phyloP scores from a whole-genome alignment of 495 filamentous ascomycete species.

The Elasticomyces elasticus region DNA sequence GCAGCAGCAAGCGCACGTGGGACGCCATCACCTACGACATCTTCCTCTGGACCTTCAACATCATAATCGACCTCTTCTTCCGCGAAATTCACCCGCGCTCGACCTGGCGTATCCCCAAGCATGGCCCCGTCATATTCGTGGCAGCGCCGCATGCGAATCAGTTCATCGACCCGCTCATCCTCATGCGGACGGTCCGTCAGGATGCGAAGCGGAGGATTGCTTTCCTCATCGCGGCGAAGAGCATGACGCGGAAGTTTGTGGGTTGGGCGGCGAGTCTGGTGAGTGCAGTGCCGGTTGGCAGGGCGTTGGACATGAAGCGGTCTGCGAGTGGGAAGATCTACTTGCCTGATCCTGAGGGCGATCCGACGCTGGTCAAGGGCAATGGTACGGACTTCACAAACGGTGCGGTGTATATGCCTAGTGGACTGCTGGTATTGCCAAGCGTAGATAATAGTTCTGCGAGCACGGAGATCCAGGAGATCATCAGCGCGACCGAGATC shows the following conservation, averaged over 20 bases:
- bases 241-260: conserved; percentile 78
- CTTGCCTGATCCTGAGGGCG: conserved; percentile 75
- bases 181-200: conserved; percentile 77
- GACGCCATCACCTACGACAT: conserved; percentile 50
- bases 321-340: conserved; percentile 72
- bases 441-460: conserved; percentile 67
- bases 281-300: conserved; percentile 78
- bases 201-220: conserved; percentile 82
- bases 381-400: conserved; percentile 72
- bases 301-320: conserved; percentile 81
- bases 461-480: conserved; percentile 68
- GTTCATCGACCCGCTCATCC: conserved; percentile 91
- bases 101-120: conserved; percentile 81
- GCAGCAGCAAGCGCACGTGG: not conserved
- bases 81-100: conserved; percentile 91
- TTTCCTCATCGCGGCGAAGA: conserved; percentile 89
- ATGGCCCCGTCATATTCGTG: conserved; percentile 87
- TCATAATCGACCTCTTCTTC: conserved; percentile 91
- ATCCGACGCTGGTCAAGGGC: conserved; percentile 77
- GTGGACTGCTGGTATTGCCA: conserved; percentile 79
- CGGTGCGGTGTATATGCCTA: conserved; percentile 56
- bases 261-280: conserved; percentile 67
- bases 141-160: conserved; percentile 99
- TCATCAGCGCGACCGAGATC: conserved; percentile 71
- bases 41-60: conserved; percentile 70